These are phyloP conservation scores for Lithospermum erythrorhizon DNA, from an alignment of 257 asterid species.

Conservation along the genomic window DNA sequence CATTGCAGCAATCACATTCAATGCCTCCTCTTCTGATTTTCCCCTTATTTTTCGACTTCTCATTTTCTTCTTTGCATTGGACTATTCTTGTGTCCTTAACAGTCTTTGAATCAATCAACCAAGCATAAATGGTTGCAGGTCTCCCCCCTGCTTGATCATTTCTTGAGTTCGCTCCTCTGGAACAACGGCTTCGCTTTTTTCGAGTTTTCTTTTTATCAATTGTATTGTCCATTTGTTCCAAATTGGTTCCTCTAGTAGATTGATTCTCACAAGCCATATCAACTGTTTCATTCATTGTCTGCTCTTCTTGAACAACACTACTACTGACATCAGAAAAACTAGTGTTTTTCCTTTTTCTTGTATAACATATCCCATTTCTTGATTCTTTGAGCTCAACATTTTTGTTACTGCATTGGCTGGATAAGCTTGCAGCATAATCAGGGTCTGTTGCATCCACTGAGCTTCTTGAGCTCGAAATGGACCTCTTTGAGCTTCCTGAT, in stretches of 20 bases:
- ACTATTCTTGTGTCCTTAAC: slow-evolving; percentile 24
- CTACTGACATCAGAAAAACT: not conserved
- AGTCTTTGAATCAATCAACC: slow-evolving; percentile 32
- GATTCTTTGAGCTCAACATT: not conserved
- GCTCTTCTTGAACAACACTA: not conserved
- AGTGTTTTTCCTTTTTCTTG: not conserved
- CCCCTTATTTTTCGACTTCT: slow-evolving; percentile 19
- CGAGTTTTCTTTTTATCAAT: slow-evolving; percentile 1
- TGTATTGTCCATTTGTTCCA: not conserved
- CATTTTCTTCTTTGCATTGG: slow-evolving; percentile 5
- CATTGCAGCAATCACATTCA: slow-evolving; percentile 32
- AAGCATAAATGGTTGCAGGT: slow-evolving; percentile 31
- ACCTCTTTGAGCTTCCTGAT: not conserved
- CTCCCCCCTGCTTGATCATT: not conserved
- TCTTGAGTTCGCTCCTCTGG: not conserved
- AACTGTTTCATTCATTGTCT: not conserved
- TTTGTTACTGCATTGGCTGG: not conserved
- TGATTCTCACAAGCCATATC: not conserved
- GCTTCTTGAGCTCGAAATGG: slow-evolving; percentile 14
- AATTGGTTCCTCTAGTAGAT: not conserved
- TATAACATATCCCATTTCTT: not conserved
- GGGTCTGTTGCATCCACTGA: slow-evolving; percentile 17
- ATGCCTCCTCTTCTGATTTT: slow-evolving; percentile 30
- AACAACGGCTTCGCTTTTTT: not conserved
- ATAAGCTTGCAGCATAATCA: slow-evolving; percentile 8